Percentiles rank a stretch among this genome's conserved stretches.
These are phyloP conservation scores for Pseudotulostoma volvatum DNA, from an alignment of 495 filamentous ascomycete species.

Conservation along the genomic window DNA sequence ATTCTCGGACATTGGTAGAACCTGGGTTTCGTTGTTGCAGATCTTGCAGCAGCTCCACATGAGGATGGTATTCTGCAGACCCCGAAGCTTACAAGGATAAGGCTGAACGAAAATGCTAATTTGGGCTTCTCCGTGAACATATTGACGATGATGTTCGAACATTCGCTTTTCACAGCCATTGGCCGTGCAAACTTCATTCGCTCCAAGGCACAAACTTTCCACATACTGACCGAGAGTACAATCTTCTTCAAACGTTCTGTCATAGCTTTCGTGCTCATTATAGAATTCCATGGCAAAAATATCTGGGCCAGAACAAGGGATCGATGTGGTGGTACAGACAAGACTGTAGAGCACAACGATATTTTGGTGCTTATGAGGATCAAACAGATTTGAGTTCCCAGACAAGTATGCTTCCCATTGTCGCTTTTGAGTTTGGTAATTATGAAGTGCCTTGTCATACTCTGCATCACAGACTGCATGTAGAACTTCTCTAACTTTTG, in stretches of 20 bases:
- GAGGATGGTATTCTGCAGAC: conserved; percentile 61
- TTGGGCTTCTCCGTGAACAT: conserved; percentile 90
- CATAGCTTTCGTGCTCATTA: conserved; percentile 60
- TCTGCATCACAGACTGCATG: conserved; percentile 91
- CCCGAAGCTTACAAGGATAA: conserved; percentile 50
- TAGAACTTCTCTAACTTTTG: conserved; percentile 79
- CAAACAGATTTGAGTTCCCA: conserved; percentile 70
- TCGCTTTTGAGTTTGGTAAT: conserved; percentile 82
- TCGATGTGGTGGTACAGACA: conserved; percentile 76
- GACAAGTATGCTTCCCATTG: conserved; percentile 91
- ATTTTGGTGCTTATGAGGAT: conserved; percentile 86
- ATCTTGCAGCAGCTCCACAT: conserved; percentile 98
- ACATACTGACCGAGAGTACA: conserved; percentile 92
- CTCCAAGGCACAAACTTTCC: conserved; percentile 68
- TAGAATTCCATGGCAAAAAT: conserved; percentile 80
- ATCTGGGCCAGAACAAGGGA: conserved; percentile 82
- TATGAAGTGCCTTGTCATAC: conserved; percentile 86
- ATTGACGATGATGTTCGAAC: conserved; percentile 89
- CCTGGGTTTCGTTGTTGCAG: conserved; percentile 75
- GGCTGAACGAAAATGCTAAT: conserved; percentile 77
- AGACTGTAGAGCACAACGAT: conserved; percentile 90
- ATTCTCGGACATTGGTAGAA: conserved; percentile 82
- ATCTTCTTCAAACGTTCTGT: conserved; percentile 56
- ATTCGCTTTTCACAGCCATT: conserved; percentile 81
- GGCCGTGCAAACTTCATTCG: conserved; percentile 55